These are phyloP conservation scores for Lagerstroemia speciosa DNA, from an alignment of 345 rosid genomes.

Conservation along the genomic window DNA sequence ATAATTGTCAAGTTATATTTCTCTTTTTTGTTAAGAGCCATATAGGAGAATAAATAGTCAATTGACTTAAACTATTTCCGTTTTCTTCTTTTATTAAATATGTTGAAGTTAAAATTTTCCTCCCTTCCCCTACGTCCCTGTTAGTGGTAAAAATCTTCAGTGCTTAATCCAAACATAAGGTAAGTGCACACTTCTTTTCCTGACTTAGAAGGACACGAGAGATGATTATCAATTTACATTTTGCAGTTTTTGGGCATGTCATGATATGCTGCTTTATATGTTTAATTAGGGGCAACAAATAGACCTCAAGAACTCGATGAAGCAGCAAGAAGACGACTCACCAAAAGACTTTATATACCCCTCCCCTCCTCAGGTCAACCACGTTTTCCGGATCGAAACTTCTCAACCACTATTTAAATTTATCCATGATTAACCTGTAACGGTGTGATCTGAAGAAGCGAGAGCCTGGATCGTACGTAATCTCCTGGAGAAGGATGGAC, in stretches of 20 bases:
- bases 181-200: background rate
- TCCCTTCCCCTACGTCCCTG: too few species aligned
- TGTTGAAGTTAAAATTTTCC: too few species aligned
- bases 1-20: too few species aligned
- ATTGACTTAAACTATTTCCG: too few species aligned
- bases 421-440: background rate
- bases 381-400: conserved; percentile 4
- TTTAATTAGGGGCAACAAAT: conserved; percentile 77
- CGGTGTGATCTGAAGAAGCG: conserved; percentile 48
- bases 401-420: background rate
- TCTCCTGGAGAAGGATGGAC: conserved; percentile 82
- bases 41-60: too few species aligned
- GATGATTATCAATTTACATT: background rate
- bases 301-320: conserved; percentile 99
- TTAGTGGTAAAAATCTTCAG: too few species aligned
- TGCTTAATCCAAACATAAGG: too few species aligned
- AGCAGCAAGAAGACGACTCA: conserved; percentile 92
- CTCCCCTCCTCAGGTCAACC: conserved; percentile 78
- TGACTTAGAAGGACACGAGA: background rate
- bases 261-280: conserved; percentile 8
- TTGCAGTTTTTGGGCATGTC: background rate
- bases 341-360: conserved; percentile 88
- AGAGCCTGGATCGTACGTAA: conserved; percentile 86
- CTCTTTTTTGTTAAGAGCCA: too few species aligned
- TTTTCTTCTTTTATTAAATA: too few species aligned